Conservation (phyloP, 2,329 filamentous ascomycete species). For the Atkinsonella hypoxylon region DNA sequence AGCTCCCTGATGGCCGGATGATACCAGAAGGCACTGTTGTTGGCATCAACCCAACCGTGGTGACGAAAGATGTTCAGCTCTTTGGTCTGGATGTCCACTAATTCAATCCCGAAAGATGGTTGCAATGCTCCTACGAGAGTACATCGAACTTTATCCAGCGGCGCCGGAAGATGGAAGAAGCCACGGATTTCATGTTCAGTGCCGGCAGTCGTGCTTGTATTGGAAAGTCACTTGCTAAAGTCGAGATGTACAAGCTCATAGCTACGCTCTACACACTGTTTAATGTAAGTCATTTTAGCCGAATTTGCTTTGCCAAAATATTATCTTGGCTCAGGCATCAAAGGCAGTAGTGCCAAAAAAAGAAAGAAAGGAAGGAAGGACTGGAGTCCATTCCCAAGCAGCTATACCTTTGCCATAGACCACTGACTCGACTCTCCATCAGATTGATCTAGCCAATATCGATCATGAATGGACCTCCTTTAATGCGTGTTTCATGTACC, state of each 20-base stretch:
- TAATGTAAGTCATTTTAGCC: slow-evolving; percentile 13
- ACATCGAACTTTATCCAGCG: slow-evolving; percentile 20
- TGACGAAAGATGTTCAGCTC: slow-evolving; percentile 24
- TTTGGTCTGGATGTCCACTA: slow-evolving; percentile 33
- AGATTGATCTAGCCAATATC: slow-evolving; percentile 8
- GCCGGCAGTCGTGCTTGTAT: slow-evolving; percentile 27
- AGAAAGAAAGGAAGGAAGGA: neutral
- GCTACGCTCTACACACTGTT: slow-evolving; percentile 33
- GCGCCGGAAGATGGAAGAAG: slow-evolving; percentile 24
- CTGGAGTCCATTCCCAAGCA: no score
- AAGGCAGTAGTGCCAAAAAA: neutral
- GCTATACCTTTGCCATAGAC: neutral
- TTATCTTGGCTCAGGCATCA: no score
- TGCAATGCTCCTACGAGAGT: slow-evolving; percentile 16
- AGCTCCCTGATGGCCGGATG: slow-evolving; percentile 21
- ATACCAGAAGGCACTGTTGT: slow-evolving; percentile 26
- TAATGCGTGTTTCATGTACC: slow-evolving; percentile 18
- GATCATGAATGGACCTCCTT: slow-evolving; percentile 17
- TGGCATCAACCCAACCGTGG: slow-evolving; percentile 29
- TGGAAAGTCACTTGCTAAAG: slow-evolving; percentile 22
- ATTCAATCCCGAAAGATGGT: slow-evolving; percentile 37
- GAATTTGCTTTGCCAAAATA: neutral
- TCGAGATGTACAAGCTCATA: slow-evolving; percentile 24
- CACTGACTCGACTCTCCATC: neutral
- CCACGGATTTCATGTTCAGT: slow-evolving; percentile 25